These are phyloP conservation scores for Xylariales sp. DNA, from an alignment of 2,329 filamentous ascomycete genomes.

Conservation along the genomic window DNA sequence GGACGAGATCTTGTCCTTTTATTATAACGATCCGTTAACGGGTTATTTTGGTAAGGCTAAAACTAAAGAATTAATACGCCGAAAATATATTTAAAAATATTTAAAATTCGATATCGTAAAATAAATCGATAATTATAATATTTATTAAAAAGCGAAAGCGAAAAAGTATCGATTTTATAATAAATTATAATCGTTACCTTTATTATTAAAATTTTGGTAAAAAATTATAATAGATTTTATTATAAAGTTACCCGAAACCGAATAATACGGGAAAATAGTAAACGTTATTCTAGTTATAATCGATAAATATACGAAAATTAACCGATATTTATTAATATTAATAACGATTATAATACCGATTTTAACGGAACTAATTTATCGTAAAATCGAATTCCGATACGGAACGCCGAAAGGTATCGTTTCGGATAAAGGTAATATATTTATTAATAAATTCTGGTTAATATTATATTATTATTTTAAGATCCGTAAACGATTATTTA, in stretches of 20 bases:
- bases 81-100: too few relatives aligned
- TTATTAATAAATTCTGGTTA: background rate
- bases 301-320: too few relatives aligned
- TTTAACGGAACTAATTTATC: background rate
- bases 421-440: conserved; percentile 2
- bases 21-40: background rate
- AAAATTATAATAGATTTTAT: conserved; percentile 1
- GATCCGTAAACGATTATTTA: conserved; percentile 2
- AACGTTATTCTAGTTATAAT: background rate
- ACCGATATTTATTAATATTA: too few relatives aligned
- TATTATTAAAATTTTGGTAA: background rate
- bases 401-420: too few relatives aligned
- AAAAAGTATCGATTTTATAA: background rate
- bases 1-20: too few relatives aligned
- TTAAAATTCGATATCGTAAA: background rate
- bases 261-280: too few relatives aligned
- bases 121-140: background rate
- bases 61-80: background rate
- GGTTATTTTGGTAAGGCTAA: background rate
- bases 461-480: conserved; percentile 2
- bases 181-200: background rate
- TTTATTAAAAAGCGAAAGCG: background rate
- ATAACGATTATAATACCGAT: background rate
- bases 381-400: too few relatives aligned
- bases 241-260: background rate